Evolutionary conservation across 2,329 filamentous ascomycete species (phyloP).

Genomic region (Hypoxylon sp.): DNA sequence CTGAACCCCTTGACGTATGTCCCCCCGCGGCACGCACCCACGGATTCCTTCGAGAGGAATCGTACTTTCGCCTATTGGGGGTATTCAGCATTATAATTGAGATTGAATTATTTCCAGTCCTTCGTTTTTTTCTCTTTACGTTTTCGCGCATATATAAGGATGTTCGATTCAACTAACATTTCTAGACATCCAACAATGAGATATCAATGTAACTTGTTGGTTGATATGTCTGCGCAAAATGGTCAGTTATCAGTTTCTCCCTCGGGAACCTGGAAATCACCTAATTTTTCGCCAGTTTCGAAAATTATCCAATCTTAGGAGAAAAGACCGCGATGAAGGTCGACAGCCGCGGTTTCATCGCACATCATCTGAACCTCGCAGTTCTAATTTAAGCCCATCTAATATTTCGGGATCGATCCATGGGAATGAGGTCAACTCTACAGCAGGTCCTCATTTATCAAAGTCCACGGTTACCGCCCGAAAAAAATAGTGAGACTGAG

Average conservation of each 20-base stretch:
- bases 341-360: background rate
- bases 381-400: background rate
- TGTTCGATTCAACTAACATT: too few relatives aligned
- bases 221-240: background rate
- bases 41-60: too few relatives aligned
- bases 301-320: background rate
- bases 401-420: background rate
- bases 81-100: too few relatives aligned
- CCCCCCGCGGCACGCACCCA: too few relatives aligned
- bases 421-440: conserved; percentile 3
- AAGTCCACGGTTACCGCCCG: background rate
- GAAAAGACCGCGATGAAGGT: too few relatives aligned
- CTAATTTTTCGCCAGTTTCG: background rate
- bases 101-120: too few relatives aligned
- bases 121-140: too few relatives aligned
- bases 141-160: too few relatives aligned
- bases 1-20: too few relatives aligned
- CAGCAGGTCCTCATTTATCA: background rate
- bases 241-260: conserved; percentile 1
- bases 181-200: too few relatives aligned
- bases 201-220: too few relatives aligned
- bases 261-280: background rate
- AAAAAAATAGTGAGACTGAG: conserved; percentile 8
- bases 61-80: too few relatives aligned
- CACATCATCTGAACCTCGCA: conserved; percentile 3